Evolutionary conservation across 768 basidiomycete species (phyloP), one percentile per base, ranked within the genome.

Genomic region (Boletus vermiculosoides): DNA sequence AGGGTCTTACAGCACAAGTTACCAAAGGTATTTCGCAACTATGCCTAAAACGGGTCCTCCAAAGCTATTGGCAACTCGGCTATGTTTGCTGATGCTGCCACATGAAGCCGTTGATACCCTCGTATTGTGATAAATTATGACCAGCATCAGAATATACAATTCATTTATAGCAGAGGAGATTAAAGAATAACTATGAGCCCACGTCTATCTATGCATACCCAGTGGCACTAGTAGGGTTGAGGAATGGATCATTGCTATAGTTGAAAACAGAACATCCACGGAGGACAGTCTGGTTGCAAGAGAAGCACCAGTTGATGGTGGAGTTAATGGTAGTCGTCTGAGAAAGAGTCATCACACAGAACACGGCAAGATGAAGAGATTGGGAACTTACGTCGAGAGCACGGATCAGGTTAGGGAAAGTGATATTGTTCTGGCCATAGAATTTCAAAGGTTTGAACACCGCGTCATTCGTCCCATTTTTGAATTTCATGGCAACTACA

Each of bases 401-500:
- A 8, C 25, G 8, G 41, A 70, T 62, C 28, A 71, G 8, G 25
- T 40, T 39, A 9, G 66, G 54, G 13, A 71, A 30, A 5, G 59
- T 55, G 20, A 71, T 56, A 44, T 28, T 71, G 33, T 70, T 37
- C 25, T 66, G 56, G 47, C 84, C 86, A 64, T 89, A 92, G 73
- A 87, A 84, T 61, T 87, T 79, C 65, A 90, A 69, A 42, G 83
- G 80, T 52, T 78, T 68, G 77, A 88, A 87, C 58, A 73, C 74
- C 18, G 74, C 73, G 52, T 77, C 66, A 10, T 54, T 45, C 23
- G 90, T 90, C 33, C 90, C 90, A 68, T 92, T 92, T 79, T 84
- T 87, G 81, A 91, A 90, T 71, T 82, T 86, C 82, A 92, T 78
- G 62, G 88, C 84, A 65, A 92, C 86, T 45, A 84, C 79, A 60